phyloP scores from a whole-genome alignment of 768 basidiomycete genomes.

The Coprinopsis sp. region DNA sequence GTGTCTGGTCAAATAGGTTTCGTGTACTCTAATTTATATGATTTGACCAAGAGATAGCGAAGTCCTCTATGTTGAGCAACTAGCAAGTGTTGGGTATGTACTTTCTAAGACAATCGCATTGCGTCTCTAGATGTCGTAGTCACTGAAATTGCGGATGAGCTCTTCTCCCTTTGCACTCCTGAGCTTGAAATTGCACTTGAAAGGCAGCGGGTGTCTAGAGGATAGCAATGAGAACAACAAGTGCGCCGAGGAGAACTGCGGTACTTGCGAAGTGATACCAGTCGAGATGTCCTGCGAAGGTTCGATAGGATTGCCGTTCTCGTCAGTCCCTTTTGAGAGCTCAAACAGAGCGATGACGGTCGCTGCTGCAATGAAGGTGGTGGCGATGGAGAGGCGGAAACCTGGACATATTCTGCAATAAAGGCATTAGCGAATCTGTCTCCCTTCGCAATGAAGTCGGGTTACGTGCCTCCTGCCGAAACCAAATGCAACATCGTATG shows the following conservation, averaged over 20 bases:
- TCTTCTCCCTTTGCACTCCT: neutral
- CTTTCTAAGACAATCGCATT: too few species aligned
- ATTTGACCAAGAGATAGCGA: neutral
- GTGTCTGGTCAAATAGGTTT: neutral
- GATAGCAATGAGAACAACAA: neutral
- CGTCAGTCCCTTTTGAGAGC: neutral
- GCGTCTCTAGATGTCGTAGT: too few species aligned
- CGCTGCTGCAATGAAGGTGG: neutral
- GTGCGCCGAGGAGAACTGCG: neutral
- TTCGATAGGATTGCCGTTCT: neutral
- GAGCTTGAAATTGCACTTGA: neutral
- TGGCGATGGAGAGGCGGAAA: neutral
- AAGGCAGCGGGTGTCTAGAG: neutral
- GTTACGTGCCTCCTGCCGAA: neutral
- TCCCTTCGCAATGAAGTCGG: neutral
- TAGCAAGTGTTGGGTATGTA: too few species aligned
- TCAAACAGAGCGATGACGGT: neutral
- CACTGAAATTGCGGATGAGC: too few species aligned
- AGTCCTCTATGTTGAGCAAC: too few species aligned
- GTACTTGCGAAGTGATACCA: neutral
- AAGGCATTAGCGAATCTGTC: neutral
- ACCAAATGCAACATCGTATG: neutral
- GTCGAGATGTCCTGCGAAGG: neutral
- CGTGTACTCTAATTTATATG: slow-evolving; percentile 8
- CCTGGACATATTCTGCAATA: neutral